Evolutionary conservation across 805 yeast species (phyloP).

Genomic region (Myxozyma udenii): DNA sequence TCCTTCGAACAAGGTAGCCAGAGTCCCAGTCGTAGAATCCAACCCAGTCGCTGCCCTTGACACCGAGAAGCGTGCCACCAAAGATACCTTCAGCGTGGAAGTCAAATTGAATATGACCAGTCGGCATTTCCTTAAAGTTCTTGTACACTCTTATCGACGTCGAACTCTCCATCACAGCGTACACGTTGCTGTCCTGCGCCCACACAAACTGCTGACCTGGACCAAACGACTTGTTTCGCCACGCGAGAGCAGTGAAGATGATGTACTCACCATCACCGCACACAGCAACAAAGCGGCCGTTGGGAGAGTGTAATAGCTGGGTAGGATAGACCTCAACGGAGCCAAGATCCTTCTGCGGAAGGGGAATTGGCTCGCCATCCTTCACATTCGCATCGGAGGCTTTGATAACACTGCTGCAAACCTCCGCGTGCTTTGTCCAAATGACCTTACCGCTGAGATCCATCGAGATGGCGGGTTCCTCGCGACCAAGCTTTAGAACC

Average conservation of each 20-base stretch:
- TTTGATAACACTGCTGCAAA: constrained; percentile 69
- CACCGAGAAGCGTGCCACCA: constrained; percentile 86
- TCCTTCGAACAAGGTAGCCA: constrained; percentile 77
- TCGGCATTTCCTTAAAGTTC: constrained; percentile 76
- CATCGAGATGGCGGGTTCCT: constrained; percentile 90
- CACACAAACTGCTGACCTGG: constrained; percentile 87
- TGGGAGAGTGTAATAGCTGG: constrained; percentile 85
- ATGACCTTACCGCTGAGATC: constrained; percentile 89
- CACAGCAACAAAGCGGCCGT: constrained; percentile 94
- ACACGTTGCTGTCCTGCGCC: constrained; percentile 87
- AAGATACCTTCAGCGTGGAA: constrained; percentile 76
- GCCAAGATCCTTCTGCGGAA: constrained; percentile 90
- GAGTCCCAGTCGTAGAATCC: constrained; percentile 93
- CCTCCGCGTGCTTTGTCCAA: constrained; percentile 88
- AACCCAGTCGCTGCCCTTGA: constrained; percentile 69
- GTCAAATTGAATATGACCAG: constrained; percentile 60
- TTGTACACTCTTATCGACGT: constrained; percentile 68
- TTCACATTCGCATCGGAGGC: constrained; percentile 51
- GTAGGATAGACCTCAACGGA: constrained; percentile 90
- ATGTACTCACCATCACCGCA: constrained; percentile 98
- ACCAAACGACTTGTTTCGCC: constrained; percentile 96
- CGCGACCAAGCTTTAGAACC: constrained; percentile 86
- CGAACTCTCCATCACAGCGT: constrained; percentile 72
- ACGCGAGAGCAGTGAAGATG: constrained; percentile 92
- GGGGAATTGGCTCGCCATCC: constrained; percentile 76